Evolutionary conservation across 176 grass and related monocot species (phyloP), one percentile per base, ranked within the genome.

Genomic region (Paspalum notatum): DNA sequence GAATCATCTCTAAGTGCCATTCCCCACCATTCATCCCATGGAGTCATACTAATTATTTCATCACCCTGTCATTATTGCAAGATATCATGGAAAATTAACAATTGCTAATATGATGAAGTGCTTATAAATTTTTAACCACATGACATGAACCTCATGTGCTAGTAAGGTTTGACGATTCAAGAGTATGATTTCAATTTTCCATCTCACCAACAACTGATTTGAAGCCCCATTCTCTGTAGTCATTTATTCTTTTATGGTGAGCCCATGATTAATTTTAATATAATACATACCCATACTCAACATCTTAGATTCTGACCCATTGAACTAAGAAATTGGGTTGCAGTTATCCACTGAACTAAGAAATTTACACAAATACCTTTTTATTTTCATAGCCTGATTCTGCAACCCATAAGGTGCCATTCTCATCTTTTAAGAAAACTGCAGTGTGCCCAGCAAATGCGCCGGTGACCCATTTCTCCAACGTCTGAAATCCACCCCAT

Each of bases 1-100:
- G 97, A 99, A 9, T 89, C 82, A 56, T 99, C 97, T 82, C 91
- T 91, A 8, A 99, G 75, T 64, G 97, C 79, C 87, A 88, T 87
- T 78, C 89, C 88, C 97, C 97, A 99, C 97, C 97, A 99, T 77
- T 99, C 97, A 69, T 99, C 93, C 97, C 97, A 99, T 48, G 97
- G 93, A 82, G 90, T 78, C 69, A 91, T 82, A 16, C 79, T 91
- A 72, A 99, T 93, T 25, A 99, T 85, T 80, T 99, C 97, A 64
- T 99, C 93, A 70, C 97, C 96, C 97, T 99, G 77, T 59, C 22
- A 81, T 47, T 42, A 74, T 56, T 60, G 57, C 7, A 27, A 73
- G 9, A 72, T 39, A 83, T 66, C 12, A 4, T 46, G 14, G n/a
- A 50, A 41, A 82, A 43, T 1, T 38, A 59, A 24, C 16, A 68